Evolutionary conservation across 2,329 filamentous ascomycete species (phyloP).

Genomic region (Alternaria angustiovoidea): DNA sequence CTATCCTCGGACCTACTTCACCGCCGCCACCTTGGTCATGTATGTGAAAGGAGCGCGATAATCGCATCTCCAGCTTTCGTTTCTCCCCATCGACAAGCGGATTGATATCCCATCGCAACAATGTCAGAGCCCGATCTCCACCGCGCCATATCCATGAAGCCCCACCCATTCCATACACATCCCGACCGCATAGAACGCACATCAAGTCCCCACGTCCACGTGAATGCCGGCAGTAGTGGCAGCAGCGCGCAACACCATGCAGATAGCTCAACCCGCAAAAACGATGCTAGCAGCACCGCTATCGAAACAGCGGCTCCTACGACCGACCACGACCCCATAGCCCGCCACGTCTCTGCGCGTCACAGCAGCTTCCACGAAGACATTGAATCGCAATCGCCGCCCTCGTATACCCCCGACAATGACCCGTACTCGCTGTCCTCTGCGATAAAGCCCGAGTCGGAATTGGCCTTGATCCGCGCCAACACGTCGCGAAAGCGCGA

Average conservation of each 20-base stretch:
- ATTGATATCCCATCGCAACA: slow-evolving; percentile 27
- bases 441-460: slow-evolving; percentile 77
- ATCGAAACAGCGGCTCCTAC: slow-evolving; percentile 44
- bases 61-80: background rate
- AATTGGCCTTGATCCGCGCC: slow-evolving; percentile 79
- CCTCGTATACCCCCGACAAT: slow-evolving; percentile 68
- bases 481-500: slow-evolving; percentile 81
- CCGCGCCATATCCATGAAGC: slow-evolving; percentile 58
- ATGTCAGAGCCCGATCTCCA: slow-evolving; percentile 57
- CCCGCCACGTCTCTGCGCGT: slow-evolving; percentile 39
- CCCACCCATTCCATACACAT: slow-evolving; percentile 52
- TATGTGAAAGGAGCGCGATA: background rate
- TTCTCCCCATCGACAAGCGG: background rate
- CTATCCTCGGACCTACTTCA: background rate
- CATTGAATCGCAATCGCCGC: slow-evolving; percentile 60
- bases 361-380: slow-evolving; percentile 40
- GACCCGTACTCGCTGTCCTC: slow-evolving; percentile 84
- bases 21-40: background rate
- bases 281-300: slow-evolving; percentile 51
- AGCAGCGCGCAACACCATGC: slow-evolving; percentile 21
- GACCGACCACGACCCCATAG: slow-evolving; percentile 47
- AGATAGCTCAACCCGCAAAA: slow-evolving; percentile 24
- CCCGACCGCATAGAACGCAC: slow-evolving; percentile 40
- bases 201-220: slow-evolving; percentile 36
- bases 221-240: slow-evolving; percentile 18